A percentile compares a stretch with the other conserved stretches of the same genome.
These are phyloP conservation scores for Chaetomium sp. DNA, from an alignment of 2,329 filamentous ascomycete species.

Conservation along the genomic window DNA sequence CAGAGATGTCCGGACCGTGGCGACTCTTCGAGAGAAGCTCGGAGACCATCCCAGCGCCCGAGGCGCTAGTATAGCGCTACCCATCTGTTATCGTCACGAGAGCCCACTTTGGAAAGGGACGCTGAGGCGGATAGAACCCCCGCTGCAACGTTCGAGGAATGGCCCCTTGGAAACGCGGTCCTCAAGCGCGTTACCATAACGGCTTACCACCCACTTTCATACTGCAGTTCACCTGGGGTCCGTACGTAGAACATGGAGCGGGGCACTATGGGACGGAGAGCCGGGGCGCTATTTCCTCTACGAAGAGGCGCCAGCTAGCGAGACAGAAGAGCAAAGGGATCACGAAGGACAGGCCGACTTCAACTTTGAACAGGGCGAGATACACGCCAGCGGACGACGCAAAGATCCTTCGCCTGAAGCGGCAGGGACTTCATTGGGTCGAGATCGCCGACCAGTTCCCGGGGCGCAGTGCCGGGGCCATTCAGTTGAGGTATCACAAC, in stretches of 20 bases:
- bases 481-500: slow-evolving; percentile 15
- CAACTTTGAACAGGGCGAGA: slow-evolving; percentile 7
- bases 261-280: neutral
- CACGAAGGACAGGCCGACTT: neutral
- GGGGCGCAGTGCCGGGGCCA: slow-evolving; percentile 9
- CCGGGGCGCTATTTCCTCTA: neutral
- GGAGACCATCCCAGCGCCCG: neutral
- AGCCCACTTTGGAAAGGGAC: neutral
- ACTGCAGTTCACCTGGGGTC: slow-evolving; percentile 15
- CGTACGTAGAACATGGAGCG: neutral
- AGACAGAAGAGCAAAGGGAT: neutral
- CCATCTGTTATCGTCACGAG: neutral
- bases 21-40: neutral
- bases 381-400: neutral
- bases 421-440: neutral
- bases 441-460: slow-evolving; percentile 20
- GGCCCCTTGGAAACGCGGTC: slow-evolving; percentile 18
- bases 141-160: slow-evolving; percentile 20
- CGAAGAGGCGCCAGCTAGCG: neutral
- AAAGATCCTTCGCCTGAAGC: slow-evolving; percentile 9
- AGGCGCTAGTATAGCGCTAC: neutral
- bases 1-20: neutral
- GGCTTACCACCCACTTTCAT: slow-evolving; percentile 25
- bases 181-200: slow-evolving; percentile 21
- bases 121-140: neutral